Evolutionary conservation across 1,139 yeast species (phyloP), one percentile per base, ranked within the genome.

Genomic region (Blastobotrys illinoisensis): DNA sequence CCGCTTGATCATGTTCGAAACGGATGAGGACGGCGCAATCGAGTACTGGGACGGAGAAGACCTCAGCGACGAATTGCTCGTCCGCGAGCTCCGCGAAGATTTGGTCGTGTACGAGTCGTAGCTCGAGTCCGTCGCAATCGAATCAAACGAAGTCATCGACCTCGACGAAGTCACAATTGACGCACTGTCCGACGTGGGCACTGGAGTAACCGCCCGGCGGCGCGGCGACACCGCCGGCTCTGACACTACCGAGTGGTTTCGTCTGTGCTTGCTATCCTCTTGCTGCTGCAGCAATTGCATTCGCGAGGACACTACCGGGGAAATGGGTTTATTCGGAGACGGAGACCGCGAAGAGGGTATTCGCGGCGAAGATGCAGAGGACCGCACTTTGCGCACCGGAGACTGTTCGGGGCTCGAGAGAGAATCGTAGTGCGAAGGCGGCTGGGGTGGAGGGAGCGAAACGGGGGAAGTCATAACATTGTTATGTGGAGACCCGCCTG

Each of bases 151-250:
- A 11, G 40, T 32, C 40, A 32, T 32, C 16, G 40, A 32, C 3
- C 16, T 6, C 40, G 40, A 32, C 16, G 32, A 26, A 11, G 40
- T 32, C 6, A 32, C 40, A 32, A 47, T 28, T 7, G 54, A 52
- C 5, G 46, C 51, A 14, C 28, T 48, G 21, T 52, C 54, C 14
- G 50, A 44, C 16, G 46, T 28, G 7, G 51, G 51, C 40, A 32
- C 40, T 16, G 40, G 40, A 7, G 40, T 32, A 3, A 32, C 16
- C 11, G 40, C 40, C 16, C 40, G 40, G 16, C 13, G 40, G 5
- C 13, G 40, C 13, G 14, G 9, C 13, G 32, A 11, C 32, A 26
- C 32, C 9, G 32, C 32, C 9, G 32, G 16, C 40, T 32, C 40
- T 7, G 40, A 32, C 16, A 32, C 40, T 16, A 32, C 40, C 7